phyloP scores from a whole-genome alignment of 352 stramenopile genomes.

The Phytophthora brassicae region DNA sequence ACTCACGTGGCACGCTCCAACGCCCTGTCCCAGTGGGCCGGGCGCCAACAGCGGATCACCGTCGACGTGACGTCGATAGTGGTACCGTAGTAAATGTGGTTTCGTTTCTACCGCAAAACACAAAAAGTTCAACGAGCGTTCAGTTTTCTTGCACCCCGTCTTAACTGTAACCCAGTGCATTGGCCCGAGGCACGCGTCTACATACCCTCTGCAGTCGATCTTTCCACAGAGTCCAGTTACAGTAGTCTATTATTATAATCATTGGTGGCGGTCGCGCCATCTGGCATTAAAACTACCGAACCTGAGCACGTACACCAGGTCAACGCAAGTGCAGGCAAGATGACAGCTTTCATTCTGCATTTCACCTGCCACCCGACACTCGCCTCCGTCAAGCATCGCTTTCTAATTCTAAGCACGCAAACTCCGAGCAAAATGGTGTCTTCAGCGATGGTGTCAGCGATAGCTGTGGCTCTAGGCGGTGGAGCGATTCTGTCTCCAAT shows the following conservation, averaged over 20 bases:
- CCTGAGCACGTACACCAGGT: conserved; percentile 17
- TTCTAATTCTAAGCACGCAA: background rate
- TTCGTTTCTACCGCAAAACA: conserved; percentile 20
- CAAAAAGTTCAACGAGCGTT: conserved; percentile 6
- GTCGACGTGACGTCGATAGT: background rate
- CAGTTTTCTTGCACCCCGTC: conserved; percentile 7
- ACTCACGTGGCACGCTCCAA: conserved; percentile 16
- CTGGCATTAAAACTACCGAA: conserved; percentile 1
- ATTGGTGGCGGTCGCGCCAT: background rate
- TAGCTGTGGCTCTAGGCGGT: conserved; percentile 6
- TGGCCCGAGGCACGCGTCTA: conserved; percentile 25
- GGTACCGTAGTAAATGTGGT: background rate
- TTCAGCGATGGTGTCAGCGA: conserved; percentile 21
- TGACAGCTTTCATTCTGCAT: conserved; percentile 20
- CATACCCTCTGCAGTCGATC: conserved; percentile 10
- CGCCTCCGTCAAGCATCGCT: background rate
- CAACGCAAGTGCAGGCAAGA: background rate
- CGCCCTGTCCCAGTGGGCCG: conserved; percentile 11
- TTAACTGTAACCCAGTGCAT: conserved; percentile 26
- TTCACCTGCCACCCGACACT: conserved; percentile 8
- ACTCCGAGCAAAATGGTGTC: conserved; percentile 3
- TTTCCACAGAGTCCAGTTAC: conserved; percentile 32
- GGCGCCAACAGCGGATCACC: background rate
- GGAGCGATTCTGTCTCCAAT: background rate
- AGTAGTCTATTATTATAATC: conserved; percentile 8